These are phyloP conservation scores for Epithele typhae DNA, from an alignment of 768 basidiomycete species.

Conservation along the genomic window DNA sequence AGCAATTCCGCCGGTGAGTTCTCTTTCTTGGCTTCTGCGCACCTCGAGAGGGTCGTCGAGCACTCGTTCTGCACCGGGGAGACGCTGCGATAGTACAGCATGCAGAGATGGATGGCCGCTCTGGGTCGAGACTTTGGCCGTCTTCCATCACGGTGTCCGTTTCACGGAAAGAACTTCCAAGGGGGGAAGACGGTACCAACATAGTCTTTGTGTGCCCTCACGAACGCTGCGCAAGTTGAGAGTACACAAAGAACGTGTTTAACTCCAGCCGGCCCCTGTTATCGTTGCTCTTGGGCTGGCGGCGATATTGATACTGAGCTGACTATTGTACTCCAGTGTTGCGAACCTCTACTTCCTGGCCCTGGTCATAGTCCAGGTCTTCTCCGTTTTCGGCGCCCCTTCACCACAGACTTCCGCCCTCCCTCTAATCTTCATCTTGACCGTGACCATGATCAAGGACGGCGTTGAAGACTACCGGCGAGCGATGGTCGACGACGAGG, in stretches of 20 bases:
- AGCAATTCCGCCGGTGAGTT: constrained; percentile 85
- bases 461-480: constrained; percentile 96
- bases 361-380: constrained; percentile 83
- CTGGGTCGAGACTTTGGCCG: too few relatives aligned
- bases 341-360: constrained; percentile 92
- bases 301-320: constrained; percentile 10
- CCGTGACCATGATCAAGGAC: constrained; percentile 92
- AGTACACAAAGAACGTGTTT: too few relatives aligned
- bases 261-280: too few relatives aligned
- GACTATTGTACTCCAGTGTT: constrained; percentile 39
- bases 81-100: too few relatives aligned
- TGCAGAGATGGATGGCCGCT: too few relatives aligned
- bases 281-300: too few relatives aligned
- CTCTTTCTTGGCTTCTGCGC: neutral
- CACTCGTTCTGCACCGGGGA: too few relatives aligned
- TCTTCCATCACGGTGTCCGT: constrained; percentile 1
- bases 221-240: too few relatives aligned
- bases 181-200: too few relatives aligned
- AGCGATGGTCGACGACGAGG: constrained; percentile 81
- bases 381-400: constrained; percentile 88
- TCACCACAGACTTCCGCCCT: constrained; percentile 77
- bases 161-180: too few relatives aligned
- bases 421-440: constrained; percentile 82
- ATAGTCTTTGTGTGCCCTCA: too few relatives aligned
- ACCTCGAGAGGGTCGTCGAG: too few relatives aligned